Conservation (phyloP, 2,329 filamentous ascomycete genomes). For the Curvularia sp. region DNA sequence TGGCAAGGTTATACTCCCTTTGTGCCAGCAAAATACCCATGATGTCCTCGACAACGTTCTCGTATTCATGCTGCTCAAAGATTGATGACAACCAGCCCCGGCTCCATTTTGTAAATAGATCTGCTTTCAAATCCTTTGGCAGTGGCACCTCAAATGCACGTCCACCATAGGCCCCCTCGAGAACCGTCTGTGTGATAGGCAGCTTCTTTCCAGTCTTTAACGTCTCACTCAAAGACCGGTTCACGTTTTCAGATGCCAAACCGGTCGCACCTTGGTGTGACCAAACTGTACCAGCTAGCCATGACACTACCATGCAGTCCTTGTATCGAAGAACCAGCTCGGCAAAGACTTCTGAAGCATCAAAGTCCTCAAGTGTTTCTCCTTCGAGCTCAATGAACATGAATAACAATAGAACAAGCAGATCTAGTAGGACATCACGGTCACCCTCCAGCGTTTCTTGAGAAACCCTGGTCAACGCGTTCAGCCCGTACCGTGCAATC, state of each 20-base stretch:
- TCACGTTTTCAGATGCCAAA: slow-evolving; percentile 34
- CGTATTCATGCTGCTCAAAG: slow-evolving; percentile 47
- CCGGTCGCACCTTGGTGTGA: slow-evolving; percentile 40
- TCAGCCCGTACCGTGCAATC: slow-evolving; percentile 78
- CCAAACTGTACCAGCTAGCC: slow-evolving; percentile 47
- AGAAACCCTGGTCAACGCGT: slow-evolving; percentile 74
- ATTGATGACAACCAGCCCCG: slow-evolving; percentile 54
- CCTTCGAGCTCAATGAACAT: slow-evolving; percentile 73
- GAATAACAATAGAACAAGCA: slow-evolving; percentile 83
- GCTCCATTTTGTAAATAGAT: slow-evolving; percentile 55
- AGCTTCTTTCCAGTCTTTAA: slow-evolving; percentile 36
- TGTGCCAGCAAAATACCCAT: slow-evolving; percentile 55
- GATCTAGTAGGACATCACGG: slow-evolving; percentile 77
- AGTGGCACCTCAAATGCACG: slow-evolving; percentile 42
- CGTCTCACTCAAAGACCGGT: slow-evolving; percentile 35
- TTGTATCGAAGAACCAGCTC: slow-evolving; percentile 62
- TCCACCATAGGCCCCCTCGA: slow-evolving; percentile 46
- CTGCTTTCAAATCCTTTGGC: slow-evolving; percentile 36
- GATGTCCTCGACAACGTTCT: slow-evolving; percentile 50
- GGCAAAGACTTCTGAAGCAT: slow-evolving; percentile 65
- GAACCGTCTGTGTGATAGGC: slow-evolving; percentile 45
- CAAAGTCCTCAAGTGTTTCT: slow-evolving; percentile 72
- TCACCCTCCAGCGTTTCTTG: slow-evolving; percentile 79
- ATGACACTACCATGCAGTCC: slow-evolving; percentile 46
- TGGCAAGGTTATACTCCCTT: slow-evolving; percentile 59